phyloP scores from a whole-genome alignment of 805 yeast species.

The Candida berthetii region DNA sequence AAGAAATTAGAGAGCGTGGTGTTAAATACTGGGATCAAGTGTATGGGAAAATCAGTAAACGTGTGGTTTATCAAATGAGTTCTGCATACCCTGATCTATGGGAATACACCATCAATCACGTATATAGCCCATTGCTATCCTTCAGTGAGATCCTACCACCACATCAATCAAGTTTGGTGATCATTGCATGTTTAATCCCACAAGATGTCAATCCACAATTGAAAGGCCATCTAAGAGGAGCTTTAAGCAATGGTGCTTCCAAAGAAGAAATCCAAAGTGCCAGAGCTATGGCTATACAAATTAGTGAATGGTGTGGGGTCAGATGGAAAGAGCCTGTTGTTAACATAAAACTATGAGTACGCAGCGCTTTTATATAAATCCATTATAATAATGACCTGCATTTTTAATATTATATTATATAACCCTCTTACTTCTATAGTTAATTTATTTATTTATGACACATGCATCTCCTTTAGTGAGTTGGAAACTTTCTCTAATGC shows the following conservation, averaged over 20 bases:
- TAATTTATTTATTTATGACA: background rate
- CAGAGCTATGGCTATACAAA: conserved; percentile 54
- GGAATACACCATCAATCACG: conserved; percentile 63
- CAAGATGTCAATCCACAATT: conserved; percentile 92
- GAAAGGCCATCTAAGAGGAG: conserved; percentile 88
- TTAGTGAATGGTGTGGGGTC: conserved; percentile 72
- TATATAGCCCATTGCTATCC: conserved; percentile 74
- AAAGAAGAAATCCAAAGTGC: conserved; percentile 54
- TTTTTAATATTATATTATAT: no score
- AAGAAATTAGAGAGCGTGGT: conserved; percentile 38
- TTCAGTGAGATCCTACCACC: conserved; percentile 55
- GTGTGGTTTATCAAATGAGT: conserved; percentile 63
- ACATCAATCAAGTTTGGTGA: conserved; percentile 68
- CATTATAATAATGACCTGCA: no score
- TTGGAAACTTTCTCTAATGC: background rate
- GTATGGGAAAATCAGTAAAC: conserved; percentile 65
- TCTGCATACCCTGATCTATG: conserved; percentile 84
- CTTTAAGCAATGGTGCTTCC: conserved; percentile 70
- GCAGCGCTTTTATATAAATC: no score
- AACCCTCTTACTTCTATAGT: background rate
- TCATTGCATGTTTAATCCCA: conserved; percentile 78
- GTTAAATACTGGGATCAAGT: conserved; percentile 63
- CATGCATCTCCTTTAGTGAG: conserved; percentile 7
- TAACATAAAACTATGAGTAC: conserved; percentile 15
- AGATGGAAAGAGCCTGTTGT: conserved; percentile 43